These are phyloP conservation scores for Miscanthus lutarioriparius DNA, from an alignment of 176 grass and related monocot species.

Conservation along the genomic window DNA sequence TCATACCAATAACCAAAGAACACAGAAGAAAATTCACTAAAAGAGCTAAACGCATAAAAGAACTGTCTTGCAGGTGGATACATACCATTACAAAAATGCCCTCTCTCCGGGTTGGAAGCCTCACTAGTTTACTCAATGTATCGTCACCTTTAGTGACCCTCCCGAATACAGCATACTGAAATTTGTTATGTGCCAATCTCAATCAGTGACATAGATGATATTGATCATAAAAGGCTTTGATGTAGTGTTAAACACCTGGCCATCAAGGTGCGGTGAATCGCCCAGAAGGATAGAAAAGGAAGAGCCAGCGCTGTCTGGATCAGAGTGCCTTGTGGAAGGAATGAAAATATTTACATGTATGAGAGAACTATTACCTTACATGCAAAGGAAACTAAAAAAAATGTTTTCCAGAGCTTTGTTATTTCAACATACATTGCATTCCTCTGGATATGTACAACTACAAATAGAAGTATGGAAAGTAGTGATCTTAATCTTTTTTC, in stretches of 20 bases:
- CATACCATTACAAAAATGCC: slow-evolving; percentile 95
- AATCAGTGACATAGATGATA: slow-evolving; percentile 25
- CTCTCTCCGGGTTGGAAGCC: slow-evolving; percentile 78
- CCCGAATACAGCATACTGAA: slow-evolving; percentile 94
- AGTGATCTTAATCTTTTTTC: not conserved
- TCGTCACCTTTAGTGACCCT: slow-evolving; percentile 87
- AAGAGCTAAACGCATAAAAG: not conserved
- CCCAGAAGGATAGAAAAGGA: slow-evolving; percentile 97
- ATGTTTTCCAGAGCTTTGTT: not conserved
- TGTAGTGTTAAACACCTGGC: slow-evolving; percentile 58
- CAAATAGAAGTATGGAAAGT: not conserved
- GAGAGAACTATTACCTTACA: not conserved
- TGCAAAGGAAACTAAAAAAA: not conserved
- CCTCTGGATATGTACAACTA: not conserved
- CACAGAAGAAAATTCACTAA: not conserved
- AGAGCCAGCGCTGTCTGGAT: slow-evolving; percentile 87
- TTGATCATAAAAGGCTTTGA: not conserved
- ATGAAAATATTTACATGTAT: not conserved
- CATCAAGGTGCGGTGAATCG: slow-evolving; percentile 87
- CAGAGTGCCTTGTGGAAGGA: slow-evolving; percentile 65
- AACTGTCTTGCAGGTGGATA: slow-evolving; percentile 3
- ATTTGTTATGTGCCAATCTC: slow-evolving; percentile 27
- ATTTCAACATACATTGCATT: slow-evolving; percentile 7
- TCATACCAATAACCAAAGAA: not conserved
- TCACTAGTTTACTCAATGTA: slow-evolving; percentile 79